Percentiles rank a stretch among this genome's conserved stretches.
Conservation (phyloP, 1,284 basidiomycete genomes). For the Cutaneotrichosporon mucoides region DNA sequence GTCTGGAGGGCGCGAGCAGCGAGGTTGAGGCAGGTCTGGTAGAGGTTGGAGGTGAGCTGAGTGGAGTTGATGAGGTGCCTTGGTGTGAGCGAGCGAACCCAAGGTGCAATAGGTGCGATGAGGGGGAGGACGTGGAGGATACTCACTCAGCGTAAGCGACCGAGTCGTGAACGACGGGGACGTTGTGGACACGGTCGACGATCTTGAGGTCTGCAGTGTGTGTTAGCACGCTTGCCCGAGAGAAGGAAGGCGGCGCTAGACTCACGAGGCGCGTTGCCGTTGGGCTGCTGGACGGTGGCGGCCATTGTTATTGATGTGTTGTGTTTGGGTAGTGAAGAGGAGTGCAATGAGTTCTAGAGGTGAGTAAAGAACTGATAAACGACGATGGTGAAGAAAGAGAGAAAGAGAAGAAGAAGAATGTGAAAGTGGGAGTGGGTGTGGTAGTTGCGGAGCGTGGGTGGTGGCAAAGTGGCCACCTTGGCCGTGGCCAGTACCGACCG, state of each 20-base stretch:
- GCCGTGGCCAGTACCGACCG: too few species aligned
- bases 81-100: not conserved
- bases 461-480: too few species aligned
- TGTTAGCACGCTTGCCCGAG: not conserved
- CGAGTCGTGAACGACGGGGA: conserved; percentile 48
- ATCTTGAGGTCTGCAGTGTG: conserved; percentile 42
- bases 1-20: conserved; percentile 44
- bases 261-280: conserved; percentile 9
- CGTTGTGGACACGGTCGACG: conserved; percentile 41
- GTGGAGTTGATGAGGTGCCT: conserved; percentile 43
- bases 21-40: conserved; percentile 39
- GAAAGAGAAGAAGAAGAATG: not conserved
- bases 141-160: conserved; percentile 46
- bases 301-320: conserved; percentile 13
- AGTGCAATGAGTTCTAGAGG: too few species aligned
- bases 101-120: too few species aligned
- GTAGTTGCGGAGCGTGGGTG: too few species aligned
- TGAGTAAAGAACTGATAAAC: not conserved
- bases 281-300: conserved; percentile 18
- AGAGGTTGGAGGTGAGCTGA: conserved; percentile 39
- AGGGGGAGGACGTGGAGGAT: not conserved
- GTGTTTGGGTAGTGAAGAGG: not conserved
- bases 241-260: not conserved
- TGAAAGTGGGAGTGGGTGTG: not conserved
- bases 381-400: not conserved